Base-by-base conservation (phyloP, 1,284 basidiomycete species). In the Agroathelia rolfsii region DNA sequence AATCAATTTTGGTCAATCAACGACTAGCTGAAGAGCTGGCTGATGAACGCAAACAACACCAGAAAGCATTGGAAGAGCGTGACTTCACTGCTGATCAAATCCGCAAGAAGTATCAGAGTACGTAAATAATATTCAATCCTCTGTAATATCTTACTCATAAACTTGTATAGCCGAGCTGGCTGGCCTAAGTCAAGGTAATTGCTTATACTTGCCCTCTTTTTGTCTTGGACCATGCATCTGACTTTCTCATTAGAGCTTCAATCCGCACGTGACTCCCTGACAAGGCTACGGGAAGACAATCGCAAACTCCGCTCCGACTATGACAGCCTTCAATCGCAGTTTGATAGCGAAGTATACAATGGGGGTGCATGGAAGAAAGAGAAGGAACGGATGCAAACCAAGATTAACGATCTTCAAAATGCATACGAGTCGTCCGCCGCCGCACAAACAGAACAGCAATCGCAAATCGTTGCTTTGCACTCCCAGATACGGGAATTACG, bases 401-500 rank as follows among this genome's bases (percentile, higher is more conserved):
- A 87, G 64, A 83, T 88, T 32, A 53, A 53, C 6, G 83, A 88
- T 49, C 51, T 88, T 35, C 79, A 72, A 11, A 77, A 76, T 34
- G 86, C 82, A 1, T 88, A 83, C 50, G 80, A 88, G 40, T 66
- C 80, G 0, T 81, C 85, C 1, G 69, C 70, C 2, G 66, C 69
- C 17, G 76, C 72, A 0, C 83, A 88, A 46, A 61, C 76, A 0
- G 83, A 88, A 42, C 79, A 87, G 43, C 87, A 89, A 49, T 63
- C 76, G 0, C 87, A 90, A 42, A 88, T 89, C 37, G 77, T 86
- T 10, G 66, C 75, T 2, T 64, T 90, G 5, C 80, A 89, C 44
- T 83, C 82, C 2, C 84, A 90, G 66, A 80, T 87, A 32, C 74
- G 83, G 28, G 85, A 92, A 47, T 64, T 92, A 10, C 76, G 85